Percentiles rank a stretch among this genome's conserved stretches.
Evolutionary conservation across 1,284 basidiomycete genomes (phyloP).

Genomic region (Ustilago cynodontis): DNA sequence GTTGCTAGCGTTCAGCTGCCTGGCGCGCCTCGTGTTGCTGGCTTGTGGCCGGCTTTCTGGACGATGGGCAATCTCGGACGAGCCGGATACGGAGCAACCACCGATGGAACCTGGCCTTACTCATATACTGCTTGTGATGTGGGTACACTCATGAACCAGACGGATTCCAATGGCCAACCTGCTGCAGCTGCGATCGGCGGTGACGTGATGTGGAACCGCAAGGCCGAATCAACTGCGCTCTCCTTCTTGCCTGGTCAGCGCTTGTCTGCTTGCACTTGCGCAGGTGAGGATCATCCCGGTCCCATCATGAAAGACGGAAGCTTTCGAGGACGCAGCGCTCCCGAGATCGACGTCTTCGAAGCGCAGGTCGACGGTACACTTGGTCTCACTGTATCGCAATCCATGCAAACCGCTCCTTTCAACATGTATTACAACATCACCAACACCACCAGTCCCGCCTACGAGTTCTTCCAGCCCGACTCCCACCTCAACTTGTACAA

Average conservation of each 20-base stretch:
- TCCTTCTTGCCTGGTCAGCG: conserved; percentile 81
- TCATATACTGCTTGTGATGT: conserved; percentile 70
- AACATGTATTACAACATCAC: conserved; percentile 70
- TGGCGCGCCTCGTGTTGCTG: conserved; percentile 75
- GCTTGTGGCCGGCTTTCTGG: conserved; percentile 74
- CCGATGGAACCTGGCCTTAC: conserved; percentile 80
- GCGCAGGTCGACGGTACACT: conserved; percentile 71
- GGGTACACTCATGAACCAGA: conserved; percentile 65
- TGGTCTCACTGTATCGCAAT: conserved; percentile 80
- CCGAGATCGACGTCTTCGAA: conserved; percentile 80
- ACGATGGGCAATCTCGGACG: conserved; percentile 82
- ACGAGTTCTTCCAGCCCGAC: conserved; percentile 51
- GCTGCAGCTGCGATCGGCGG: conserved; percentile 47
- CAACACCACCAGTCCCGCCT: conserved; percentile 57
- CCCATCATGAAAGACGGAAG: conserved; percentile 78
- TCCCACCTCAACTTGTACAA: conserved; percentile 73
- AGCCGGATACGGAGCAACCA: conserved; percentile 67
- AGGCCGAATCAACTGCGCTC: conserved; percentile 65
- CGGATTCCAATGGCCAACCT: conserved; percentile 48
- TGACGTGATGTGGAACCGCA: conserved; percentile 60
- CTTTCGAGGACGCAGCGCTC: conserved; percentile 77
- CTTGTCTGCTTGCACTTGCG: conserved; percentile 78
- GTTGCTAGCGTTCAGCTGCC: conserved; percentile 81
- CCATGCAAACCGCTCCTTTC: conserved; percentile 79
- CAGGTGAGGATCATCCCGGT: conserved; percentile 84